These are phyloP conservation scores for Sporobolomyces phaffii DNA, from an alignment of 768 basidiomycete species.

Conservation along the genomic window DNA sequence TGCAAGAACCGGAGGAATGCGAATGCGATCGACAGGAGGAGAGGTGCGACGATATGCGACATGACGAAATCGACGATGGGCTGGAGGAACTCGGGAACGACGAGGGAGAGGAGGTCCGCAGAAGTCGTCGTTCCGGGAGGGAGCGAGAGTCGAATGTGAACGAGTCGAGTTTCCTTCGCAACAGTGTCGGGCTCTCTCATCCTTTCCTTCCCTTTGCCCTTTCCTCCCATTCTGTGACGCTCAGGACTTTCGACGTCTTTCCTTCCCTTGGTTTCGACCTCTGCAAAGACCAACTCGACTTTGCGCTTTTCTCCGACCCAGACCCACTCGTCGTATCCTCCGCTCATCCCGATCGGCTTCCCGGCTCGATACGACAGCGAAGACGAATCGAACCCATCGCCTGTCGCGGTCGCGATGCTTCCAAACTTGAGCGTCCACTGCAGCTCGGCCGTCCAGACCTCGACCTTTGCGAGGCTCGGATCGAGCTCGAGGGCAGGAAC, in stretches of 20 bases:
- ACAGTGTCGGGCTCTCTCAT: background rate
- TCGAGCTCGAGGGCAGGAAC: background rate
- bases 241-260: background rate
- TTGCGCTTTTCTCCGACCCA: conserved; percentile 1
- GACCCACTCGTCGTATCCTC: background rate
- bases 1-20: background rate
- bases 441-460: background rate
- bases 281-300: conserved; percentile 4
- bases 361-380: conserved; percentile 1
- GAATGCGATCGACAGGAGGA: background rate
- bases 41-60: background rate
- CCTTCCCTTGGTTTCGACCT: background rate
- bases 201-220: background rate
- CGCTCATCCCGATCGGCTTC: background rate
- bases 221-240: background rate
- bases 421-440: conserved; percentile 2
- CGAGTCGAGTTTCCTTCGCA: too few species aligned
- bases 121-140: background rate
- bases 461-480: background rate
- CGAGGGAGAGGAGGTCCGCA: background rate
- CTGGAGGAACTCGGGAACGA: background rate
- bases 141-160: background rate
- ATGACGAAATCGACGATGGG: background rate
- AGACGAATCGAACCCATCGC: background rate
- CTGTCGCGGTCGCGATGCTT: background rate